phyloP scores from a whole-genome alignment of 2,329 filamentous ascomycete species.

The Ophiocordyceps camponoti-rufipedis region DNA sequence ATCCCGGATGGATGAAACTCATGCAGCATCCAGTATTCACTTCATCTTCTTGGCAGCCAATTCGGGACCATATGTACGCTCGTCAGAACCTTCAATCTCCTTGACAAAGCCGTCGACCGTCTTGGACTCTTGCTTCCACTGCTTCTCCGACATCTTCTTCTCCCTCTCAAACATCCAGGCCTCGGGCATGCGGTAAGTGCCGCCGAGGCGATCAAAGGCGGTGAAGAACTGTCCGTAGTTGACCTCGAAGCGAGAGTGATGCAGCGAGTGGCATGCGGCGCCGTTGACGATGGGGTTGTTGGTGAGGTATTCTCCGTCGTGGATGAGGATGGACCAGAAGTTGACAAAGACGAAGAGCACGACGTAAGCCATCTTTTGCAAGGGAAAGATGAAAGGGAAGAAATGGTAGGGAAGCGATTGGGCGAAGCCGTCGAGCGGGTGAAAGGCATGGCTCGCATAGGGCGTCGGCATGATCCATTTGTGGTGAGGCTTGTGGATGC shows the following conservation, averaged over 20 bases:
- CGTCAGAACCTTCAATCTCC: constrained; percentile 45
- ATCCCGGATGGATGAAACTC: background rate
- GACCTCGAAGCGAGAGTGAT: constrained; percentile 42
- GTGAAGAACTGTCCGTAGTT: constrained; percentile 95
- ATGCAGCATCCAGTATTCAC: background rate
- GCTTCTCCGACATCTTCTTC: constrained; percentile 63
- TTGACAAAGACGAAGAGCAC: constrained; percentile 82
- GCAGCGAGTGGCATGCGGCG: constrained; percentile 67
- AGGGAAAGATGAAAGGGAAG: constrained; percentile 80
- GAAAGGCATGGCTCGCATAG: constrained; percentile 84
- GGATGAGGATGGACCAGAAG: constrained; percentile 91
- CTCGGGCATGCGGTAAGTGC: constrained; percentile 75
- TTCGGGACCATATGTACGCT: constrained; percentile 24
- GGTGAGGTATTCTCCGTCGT: constrained; percentile 87
- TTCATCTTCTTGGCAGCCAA: constrained; percentile 16
- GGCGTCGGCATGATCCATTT: constrained; percentile 99
- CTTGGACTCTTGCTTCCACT: constrained; percentile 61
- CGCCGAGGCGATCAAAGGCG: constrained; percentile 73
- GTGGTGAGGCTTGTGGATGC: constrained; percentile 91
- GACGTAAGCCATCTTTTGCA: constrained; percentile 82
- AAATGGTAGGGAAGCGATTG: constrained; percentile 86
- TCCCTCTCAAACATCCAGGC: constrained; percentile 70
- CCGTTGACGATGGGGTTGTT: constrained; percentile 88
- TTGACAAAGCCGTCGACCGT: constrained; percentile 62
- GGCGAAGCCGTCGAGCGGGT: constrained; percentile 77